phyloP scores from a whole-genome alignment of 768 basidiomycete species.

The Fomitopsis pulvina region DNA sequence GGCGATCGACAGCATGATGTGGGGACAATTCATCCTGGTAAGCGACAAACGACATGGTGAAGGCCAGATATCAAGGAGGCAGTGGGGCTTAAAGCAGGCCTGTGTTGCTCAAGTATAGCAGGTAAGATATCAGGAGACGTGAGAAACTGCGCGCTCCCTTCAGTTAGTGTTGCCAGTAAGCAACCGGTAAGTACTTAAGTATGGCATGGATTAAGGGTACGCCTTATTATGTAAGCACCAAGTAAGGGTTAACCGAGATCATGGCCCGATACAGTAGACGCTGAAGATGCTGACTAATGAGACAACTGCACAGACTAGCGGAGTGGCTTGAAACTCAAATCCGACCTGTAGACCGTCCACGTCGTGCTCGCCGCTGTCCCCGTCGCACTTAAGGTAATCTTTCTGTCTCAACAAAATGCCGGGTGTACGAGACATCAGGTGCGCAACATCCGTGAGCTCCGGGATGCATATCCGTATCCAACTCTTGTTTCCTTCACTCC shows the following conservation, averaged over 20 bases:
- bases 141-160: background rate
- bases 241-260: too few species aligned
- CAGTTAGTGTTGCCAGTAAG: too few species aligned
- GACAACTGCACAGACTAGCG: constrained; percentile 33
- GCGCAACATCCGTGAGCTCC: constrained; percentile 14
- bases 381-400: constrained; percentile 40
- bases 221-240: too few species aligned
- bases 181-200: too few species aligned
- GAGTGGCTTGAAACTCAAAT: constrained; percentile 30
- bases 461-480: background rate
- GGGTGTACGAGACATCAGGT: constrained; percentile 81
- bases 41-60: background rate
- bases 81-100: background rate
- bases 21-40: background rate
- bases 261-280: too few species aligned
- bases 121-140: background rate
- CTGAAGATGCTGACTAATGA: constrained; percentile 39
- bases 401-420: constrained; percentile 47
- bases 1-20: constrained; percentile 4
- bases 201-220: too few species aligned
- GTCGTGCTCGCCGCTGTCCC: constrained; percentile 41
- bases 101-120: background rate
- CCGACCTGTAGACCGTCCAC: constrained; percentile 32
- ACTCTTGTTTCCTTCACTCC: constrained; percentile 5
- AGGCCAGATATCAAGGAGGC: background rate